A percentile compares a stretch with the other conserved stretches of the same genome.
Evolutionary conservation across 1,284 basidiomycete genomes (phyloP).

Genomic region (Porodaedalea pini): DNA sequence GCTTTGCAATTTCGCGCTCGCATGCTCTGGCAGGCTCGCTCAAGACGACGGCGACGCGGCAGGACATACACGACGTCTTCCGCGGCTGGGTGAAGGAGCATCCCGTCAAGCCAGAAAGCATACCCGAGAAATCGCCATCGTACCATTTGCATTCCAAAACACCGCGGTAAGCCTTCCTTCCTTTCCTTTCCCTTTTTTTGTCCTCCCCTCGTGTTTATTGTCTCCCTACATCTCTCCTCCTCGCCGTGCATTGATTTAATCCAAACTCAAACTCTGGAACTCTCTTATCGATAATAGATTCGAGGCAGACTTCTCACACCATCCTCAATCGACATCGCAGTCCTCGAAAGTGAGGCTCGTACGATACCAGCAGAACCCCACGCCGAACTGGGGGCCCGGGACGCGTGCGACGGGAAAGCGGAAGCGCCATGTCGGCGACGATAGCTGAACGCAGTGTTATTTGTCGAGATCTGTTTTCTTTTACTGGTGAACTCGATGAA

Average conservation of each 20-base stretch:
- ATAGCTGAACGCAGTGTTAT: too few relatives aligned
- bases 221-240: not conserved
- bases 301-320: constrained; percentile 69
- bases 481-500: too few relatives aligned
- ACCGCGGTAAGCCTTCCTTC: constrained; percentile 49
- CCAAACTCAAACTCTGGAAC: not conserved
- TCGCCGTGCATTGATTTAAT: not conserved
- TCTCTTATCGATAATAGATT: constrained; percentile 39
- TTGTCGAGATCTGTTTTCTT: too few relatives aligned
- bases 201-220: not conserved
- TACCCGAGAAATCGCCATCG: constrained; percentile 69
- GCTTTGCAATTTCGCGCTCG: constrained; percentile 82
- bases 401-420: constrained; percentile 52
- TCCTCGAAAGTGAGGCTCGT: constrained; percentile 73
- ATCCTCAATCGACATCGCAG: constrained; percentile 56
- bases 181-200: not conserved
- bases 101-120: constrained; percentile 82
- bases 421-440: constrained; percentile 42
- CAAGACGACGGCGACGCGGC: constrained; percentile 81
- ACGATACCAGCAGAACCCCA: constrained; percentile 90
- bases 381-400: constrained; percentile 91
- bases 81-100: constrained; percentile 78
- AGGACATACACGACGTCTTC: constrained; percentile 79
- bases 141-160: constrained; percentile 61
- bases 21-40: constrained; percentile 87